Base-by-base conservation (phyloP, 192 early-diverging fungal species). In the Coemansia sp. region DNA sequence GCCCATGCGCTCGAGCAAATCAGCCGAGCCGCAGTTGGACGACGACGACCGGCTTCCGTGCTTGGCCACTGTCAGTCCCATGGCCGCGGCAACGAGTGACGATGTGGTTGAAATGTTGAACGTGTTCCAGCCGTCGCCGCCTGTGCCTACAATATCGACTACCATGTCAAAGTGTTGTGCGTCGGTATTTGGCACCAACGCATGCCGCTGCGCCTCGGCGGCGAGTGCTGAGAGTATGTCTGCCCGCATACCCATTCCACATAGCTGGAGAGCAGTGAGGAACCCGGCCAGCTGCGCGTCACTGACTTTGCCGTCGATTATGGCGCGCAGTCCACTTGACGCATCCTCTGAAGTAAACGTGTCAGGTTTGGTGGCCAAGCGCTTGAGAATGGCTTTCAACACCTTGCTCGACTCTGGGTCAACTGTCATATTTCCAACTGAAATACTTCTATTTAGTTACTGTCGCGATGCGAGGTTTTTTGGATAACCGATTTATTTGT, bases 51-150 rank as follows among this genome's bases (percentile, higher is more conserved):
- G 84, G 79, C 94, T 98, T 39, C 97, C 97, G 76, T 95, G 93
- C 88, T 98, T 98, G 58, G 94, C 93, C 50, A 98, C 89, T 63
- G 83, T 84, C 60, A 86, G 84, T 21, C 95, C 94, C 3, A 94
- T 93, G 21, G 94, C 95, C 3, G 94, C 97, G 14, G 91, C 91
- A 0, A 98, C 91, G 47, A 98, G 87, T 29, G 92, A 87, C 15
- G 93, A 86, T 0, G 97, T 93, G 1, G 97, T 98, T 1, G 90
- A 92, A 15, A 97, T 95, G 69, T 98, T 98, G 71, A 96, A 98
- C 17, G 97, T 98, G 75, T 97, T 86, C 69, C 94, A 92, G 11
- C 95, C 95, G 80, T 98, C 97, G 10, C 97, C 97, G 17, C 97
- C 97, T 1, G 97, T 98, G 3, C 97, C 97, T 3, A 97, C 94